phyloP scores from a whole-genome alignment of 2,329 filamentous ascomycete genomes.

The Parascedosporium putredinis region DNA sequence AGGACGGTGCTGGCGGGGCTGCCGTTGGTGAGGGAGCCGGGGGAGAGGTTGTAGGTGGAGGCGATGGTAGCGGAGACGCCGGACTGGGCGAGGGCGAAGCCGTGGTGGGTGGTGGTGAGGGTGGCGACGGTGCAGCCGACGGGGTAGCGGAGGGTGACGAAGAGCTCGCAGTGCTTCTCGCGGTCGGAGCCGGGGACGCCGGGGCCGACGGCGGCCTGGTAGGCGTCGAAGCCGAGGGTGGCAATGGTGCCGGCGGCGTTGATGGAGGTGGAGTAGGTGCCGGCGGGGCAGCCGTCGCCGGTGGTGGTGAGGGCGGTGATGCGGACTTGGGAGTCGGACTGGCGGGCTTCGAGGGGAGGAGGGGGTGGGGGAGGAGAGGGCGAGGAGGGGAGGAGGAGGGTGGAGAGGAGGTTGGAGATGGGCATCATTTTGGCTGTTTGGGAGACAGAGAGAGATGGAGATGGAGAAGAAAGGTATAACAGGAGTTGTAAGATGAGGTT shows the following conservation, averaged over 20 bases:
- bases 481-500: no score
- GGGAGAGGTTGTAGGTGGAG: neutral
- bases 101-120: conserved; percentile 3
- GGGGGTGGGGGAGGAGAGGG: neutral
- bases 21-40: neutral
- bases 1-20: neutral
- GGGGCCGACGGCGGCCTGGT: conserved; percentile 6
- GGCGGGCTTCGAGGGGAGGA: conserved; percentile 5
- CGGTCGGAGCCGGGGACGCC: neutral
- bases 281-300: conserved; percentile 7
- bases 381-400: conserved; percentile 5
- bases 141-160: conserved; percentile 5
- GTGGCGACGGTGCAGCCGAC: conserved; percentile 6
- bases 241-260: neutral
- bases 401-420: neutral
- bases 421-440: conserved; percentile 1
- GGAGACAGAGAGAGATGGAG: no score
- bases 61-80: neutral
- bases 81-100: neutral
- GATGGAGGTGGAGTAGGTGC: conserved; percentile 1
- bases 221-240: conserved; percentile 7
- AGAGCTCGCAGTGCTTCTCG: conserved; percentile 8
- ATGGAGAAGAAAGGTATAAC: no score
- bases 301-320: conserved; percentile 4
- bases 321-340: neutral